Evolutionary conservation across 352 stramenopile genomes (phyloP).

Genomic region (Phytopythium ostracodes): DNA sequence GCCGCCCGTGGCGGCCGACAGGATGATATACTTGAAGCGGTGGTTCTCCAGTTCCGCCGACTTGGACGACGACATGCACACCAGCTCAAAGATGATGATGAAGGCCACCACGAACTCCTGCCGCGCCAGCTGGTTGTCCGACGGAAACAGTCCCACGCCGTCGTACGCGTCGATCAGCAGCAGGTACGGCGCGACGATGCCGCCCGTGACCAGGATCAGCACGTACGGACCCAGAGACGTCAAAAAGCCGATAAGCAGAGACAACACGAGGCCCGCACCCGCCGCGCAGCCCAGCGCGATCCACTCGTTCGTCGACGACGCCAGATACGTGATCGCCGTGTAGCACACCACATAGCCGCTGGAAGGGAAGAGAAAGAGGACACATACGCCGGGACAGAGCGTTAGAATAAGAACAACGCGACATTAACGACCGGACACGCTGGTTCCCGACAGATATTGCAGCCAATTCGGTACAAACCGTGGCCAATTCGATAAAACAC

Average conservation of each 20-base stretch:
- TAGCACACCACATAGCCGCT: conserved; percentile 72
- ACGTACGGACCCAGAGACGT: conserved; percentile 68
- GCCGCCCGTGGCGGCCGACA: conserved; percentile 62
- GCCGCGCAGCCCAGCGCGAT: conserved; percentile 56
- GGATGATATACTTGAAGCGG: conserved; percentile 88
- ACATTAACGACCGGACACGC: not conserved
- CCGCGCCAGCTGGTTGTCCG: conserved; percentile 70
- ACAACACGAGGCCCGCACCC: conserved; percentile 60
- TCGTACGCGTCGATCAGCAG: conserved; percentile 75
- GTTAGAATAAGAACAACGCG: not conserved
- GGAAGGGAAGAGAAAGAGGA: not conserved
- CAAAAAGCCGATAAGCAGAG: conserved; percentile 69
- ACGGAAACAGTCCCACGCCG: conserved; percentile 59
- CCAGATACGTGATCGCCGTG: conserved; percentile 57
- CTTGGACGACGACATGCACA: conserved; percentile 79
- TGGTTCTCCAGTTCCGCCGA: conserved; percentile 83
- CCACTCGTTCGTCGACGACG: conserved; percentile 67
- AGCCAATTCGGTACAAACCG: not conserved
- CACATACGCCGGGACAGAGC: conserved; percentile 2
- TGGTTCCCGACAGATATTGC: not conserved
- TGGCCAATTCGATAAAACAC: not conserved
- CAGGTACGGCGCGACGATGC: conserved; percentile 66
- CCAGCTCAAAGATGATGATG: conserved; percentile 82
- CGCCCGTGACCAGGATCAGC: conserved; percentile 60
- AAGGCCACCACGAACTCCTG: conserved; percentile 88